phyloP scores from a whole-genome alignment of 257 asterid species.

The Haberlea rhodopensis region DNA sequence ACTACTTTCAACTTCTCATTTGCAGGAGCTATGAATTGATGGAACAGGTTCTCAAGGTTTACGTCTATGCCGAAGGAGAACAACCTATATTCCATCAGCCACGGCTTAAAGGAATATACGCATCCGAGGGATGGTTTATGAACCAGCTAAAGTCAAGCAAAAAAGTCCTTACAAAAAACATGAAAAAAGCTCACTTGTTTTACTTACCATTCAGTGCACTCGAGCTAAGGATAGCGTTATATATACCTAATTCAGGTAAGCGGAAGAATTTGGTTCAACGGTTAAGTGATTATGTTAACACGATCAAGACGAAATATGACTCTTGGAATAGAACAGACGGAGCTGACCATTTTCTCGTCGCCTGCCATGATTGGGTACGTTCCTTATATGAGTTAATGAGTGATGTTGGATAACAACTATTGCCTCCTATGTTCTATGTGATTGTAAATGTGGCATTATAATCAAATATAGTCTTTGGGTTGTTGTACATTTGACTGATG shows the following conservation, averaged over 20 bases:
- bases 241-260: slow-evolving; percentile 52
- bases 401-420: too few relatives aligned
- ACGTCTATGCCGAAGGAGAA: slow-evolving; percentile 67
- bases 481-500: background rate
- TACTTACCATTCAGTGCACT: slow-evolving; percentile 77
- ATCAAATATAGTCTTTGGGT: background rate
- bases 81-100: slow-evolving; percentile 74
- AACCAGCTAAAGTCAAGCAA: slow-evolving; percentile 58
- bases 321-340: slow-evolving; percentile 82
- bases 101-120: slow-evolving; percentile 75
- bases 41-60: slow-evolving; percentile 77
- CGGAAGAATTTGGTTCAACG: slow-evolving; percentile 39
- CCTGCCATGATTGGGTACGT: slow-evolving; percentile 92
- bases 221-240: slow-evolving; percentile 43
- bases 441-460: background rate
- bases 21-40: slow-evolving; percentile 83
- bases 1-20: slow-evolving; percentile 18
- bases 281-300: slow-evolving; percentile 39
- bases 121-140: slow-evolving; percentile 93
- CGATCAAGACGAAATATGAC: slow-evolving; percentile 40
- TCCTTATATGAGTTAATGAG: background rate
- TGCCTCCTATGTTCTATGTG: background rate
- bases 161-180: slow-evolving; percentile 47
- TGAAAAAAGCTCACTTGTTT: slow-evolving; percentile 69
- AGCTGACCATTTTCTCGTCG: slow-evolving; percentile 77